Conservation (phyloP, 2,329 filamentous ascomycete species). For the Monosporascus sp. region DNA sequence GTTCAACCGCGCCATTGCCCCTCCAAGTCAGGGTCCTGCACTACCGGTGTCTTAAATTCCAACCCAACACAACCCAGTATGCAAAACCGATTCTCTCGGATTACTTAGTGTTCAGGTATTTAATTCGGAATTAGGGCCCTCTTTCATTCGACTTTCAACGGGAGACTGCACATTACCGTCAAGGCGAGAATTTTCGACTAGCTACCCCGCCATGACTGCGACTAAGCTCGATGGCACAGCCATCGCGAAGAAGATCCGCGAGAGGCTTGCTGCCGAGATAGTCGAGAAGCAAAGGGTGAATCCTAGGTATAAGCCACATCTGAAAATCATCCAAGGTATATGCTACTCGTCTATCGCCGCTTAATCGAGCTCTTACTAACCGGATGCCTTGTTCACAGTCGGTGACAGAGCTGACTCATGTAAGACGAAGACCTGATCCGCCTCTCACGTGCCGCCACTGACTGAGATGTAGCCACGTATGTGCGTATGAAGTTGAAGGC, state of each 20-base stretch:
- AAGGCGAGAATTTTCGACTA: slow-evolving; percentile 37
- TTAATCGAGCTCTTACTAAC: slow-evolving; percentile 6
- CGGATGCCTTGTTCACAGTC: slow-evolving; percentile 48
- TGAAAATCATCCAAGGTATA: slow-evolving; percentile 93
- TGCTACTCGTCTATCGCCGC: slow-evolving; percentile 7
- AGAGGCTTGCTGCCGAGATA: slow-evolving; percentile 75
- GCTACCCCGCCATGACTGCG: slow-evolving; percentile 67
- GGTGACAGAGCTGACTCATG: slow-evolving; percentile 89
- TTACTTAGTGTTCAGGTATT: no score
- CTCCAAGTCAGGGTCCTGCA: background rate
- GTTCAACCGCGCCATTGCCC: background rate
- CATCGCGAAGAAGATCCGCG: slow-evolving; percentile 87
- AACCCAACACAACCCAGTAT: background rate
- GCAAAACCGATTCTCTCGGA: no score
- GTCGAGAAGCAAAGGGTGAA: slow-evolving; percentile 74
- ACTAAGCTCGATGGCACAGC: slow-evolving; percentile 93
- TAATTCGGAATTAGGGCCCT: background rate
- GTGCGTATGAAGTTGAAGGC: slow-evolving; percentile 99
- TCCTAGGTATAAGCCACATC: slow-evolving; percentile 78
- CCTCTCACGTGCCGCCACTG: slow-evolving; percentile 18
- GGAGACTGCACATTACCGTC: background rate
- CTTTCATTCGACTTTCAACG: background rate
- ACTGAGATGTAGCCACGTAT: slow-evolving; percentile 70
- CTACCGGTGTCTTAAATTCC: background rate
- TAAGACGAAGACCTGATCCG: slow-evolving; percentile 38